Percentiles rank a stretch among this genome's conserved stretches.
These are phyloP conservation scores for Dissophora ornata DNA, from an alignment of 192 early-diverging fungal genomes.

Conservation along the genomic window DNA sequence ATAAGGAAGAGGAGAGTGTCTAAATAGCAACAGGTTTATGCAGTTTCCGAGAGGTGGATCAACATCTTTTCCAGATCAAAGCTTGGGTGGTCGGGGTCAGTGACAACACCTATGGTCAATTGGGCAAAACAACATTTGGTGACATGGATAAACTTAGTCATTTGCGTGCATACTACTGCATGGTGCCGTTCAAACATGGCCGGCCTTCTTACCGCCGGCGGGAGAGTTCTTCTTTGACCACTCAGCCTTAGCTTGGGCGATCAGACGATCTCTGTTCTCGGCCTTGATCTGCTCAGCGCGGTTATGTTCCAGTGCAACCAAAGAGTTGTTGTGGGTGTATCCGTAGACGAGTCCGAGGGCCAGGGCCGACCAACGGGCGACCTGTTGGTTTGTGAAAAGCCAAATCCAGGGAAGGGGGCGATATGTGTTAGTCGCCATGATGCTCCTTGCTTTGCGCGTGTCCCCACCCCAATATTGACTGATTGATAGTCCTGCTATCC, in stretches of 20 bases:
- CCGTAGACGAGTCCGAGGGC: constrained; percentile 66
- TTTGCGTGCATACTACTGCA: neutral
- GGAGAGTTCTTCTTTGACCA: constrained; percentile 76
- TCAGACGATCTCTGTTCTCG: constrained; percentile 68
- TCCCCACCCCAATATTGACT: too few relatives aligned
- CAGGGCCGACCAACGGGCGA: constrained; percentile 70
- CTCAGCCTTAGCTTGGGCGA: constrained; percentile 80
- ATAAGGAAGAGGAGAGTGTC: too few relatives aligned
- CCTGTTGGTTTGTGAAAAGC: too few relatives aligned
- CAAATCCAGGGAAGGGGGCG: too few relatives aligned
- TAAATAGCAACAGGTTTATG: too few relatives aligned
- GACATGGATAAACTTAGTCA: neutral
- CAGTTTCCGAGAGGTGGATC: constrained; percentile 54
- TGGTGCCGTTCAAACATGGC: too few relatives aligned
- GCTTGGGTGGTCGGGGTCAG: constrained; percentile 66
- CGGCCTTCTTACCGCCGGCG: constrained; percentile 21
- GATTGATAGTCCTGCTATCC: too few relatives aligned
- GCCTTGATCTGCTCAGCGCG: constrained; percentile 59
- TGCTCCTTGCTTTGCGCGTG: too few relatives aligned
- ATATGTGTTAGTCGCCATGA: neutral
- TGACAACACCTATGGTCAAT: constrained; percentile 61
- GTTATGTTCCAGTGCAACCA: constrained; percentile 59
- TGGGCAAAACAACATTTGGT: neutral
- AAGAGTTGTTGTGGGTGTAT: constrained; percentile 62
- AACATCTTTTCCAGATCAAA: constrained; percentile 70